phyloP scores from a whole-genome alignment of 352 stramenopile species.

The Thraustochytrium striatum region DNA sequence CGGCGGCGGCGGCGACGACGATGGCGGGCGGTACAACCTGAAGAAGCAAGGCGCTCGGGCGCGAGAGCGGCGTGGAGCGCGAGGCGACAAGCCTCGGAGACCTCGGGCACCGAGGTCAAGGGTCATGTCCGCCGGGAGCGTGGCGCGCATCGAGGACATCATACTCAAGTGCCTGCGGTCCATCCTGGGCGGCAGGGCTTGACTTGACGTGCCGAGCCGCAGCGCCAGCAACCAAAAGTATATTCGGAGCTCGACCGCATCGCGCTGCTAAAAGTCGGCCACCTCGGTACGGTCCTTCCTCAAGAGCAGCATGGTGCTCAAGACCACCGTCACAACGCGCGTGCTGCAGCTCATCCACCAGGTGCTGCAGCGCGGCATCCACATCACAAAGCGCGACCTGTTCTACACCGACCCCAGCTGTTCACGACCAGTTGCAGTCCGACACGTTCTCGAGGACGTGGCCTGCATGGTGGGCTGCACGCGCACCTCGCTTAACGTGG shows the following conservation, averaged over 20 bases:
- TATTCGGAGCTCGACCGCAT: constrained; percentile 72
- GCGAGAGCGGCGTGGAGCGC: constrained; percentile 13
- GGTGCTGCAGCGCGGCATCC: constrained; percentile 65
- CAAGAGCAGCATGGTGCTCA: constrained; percentile 59
- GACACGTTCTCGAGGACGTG: constrained; percentile 62
- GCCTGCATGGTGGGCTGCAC: constrained; percentile 69
- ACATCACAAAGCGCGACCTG: constrained; percentile 83
- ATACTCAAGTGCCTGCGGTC: constrained; percentile 63
- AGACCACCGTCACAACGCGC: constrained; percentile 73
- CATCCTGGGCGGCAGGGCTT: constrained; percentile 58
- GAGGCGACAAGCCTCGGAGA: neutral
- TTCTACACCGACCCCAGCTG: constrained; percentile 71
- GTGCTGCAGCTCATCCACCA: constrained; percentile 74
- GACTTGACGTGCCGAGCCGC: constrained; percentile 58
- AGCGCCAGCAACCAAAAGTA: constrained; percentile 74
- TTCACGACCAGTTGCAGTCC: constrained; percentile 65
- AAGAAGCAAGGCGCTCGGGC: neutral
- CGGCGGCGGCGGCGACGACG: neutral
- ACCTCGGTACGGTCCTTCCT: constrained; percentile 58
- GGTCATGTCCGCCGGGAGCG: neutral
- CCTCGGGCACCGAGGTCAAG: neutral
- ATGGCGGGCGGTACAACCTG: neutral
- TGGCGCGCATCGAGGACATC: constrained; percentile 65
- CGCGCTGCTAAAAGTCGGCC: constrained; percentile 63
- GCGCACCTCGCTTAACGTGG: constrained; percentile 76